Base-by-base conservation (phyloP, 2,329 filamentous ascomycete species). In the Clonostachys rhizophaga region DNA sequence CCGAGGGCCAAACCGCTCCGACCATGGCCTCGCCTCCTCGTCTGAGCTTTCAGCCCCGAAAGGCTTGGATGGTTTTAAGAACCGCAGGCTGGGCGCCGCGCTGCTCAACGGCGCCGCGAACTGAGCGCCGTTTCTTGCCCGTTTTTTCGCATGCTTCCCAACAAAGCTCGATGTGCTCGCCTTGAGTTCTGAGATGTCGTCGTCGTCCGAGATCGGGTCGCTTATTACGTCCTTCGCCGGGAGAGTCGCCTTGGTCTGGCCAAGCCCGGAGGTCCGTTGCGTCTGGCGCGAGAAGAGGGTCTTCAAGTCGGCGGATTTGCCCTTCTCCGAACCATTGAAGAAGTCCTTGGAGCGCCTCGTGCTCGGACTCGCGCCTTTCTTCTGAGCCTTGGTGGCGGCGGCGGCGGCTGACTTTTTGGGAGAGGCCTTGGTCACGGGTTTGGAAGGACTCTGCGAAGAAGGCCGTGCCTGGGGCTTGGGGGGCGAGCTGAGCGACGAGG, bases 11-110 rank as follows among this genome's bases (percentile, higher is more conserved):
- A 90, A 97, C 55, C 84, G 82, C 55, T 96, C 91, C 14, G 87
- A 87, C 92, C 92, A 97, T 4, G 92, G 91, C 45, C 86, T 79
- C 43, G 74, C 67, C 54, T 90, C 85, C 35, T 80, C 74, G 43
- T 74, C 69, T 7, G 57, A 39, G 5, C 54, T 52, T 8, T 56
- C 55, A 8, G 58, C 45, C 14, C 56, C 57, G 12, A 54, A 45
- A 13, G 63, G 62, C 24, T 60, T 58, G 9, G 67, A 56, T 12
- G 72, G 77, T 50, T 65, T 72, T 20, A 80, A 58, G 50, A 83
- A 84, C 49, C 67, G 73, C 54, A 79, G 77, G 52, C 76, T 79
- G 24, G 69, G 64, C 30, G 51, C 61, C 5, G 60, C 53, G 1
- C 53, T 45, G n/a, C 43, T 33, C 11, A 14, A 17, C 18, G 47